Conservation (phyloP, 805 yeast species). For the Cyberlindnera mrakii region DNA sequence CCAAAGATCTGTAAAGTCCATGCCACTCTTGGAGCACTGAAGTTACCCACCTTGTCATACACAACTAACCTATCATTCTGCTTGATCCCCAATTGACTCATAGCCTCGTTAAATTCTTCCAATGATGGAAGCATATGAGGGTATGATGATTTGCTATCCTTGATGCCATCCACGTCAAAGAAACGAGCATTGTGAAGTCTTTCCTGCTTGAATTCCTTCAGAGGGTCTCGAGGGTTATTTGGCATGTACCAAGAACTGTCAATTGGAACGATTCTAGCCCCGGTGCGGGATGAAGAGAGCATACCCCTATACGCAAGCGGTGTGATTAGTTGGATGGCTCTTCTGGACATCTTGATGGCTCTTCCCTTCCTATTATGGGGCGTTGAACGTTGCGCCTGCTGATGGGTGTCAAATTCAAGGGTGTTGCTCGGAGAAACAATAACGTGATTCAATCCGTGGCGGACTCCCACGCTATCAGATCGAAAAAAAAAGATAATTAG, state of each 20-base stretch:
- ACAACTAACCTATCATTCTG: constrained; percentile 61
- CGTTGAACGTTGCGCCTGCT: too few relatives aligned
- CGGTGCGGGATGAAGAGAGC: constrained; percentile 11
- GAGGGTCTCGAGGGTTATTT: constrained; percentile 53
- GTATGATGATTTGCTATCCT: constrained; percentile 51
- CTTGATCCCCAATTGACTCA: constrained; percentile 50
- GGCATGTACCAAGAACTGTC: constrained; percentile 96
- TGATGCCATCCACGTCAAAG: constrained; percentile 72
- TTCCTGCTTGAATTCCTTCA: constrained; percentile 47
- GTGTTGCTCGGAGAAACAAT: too few relatives aligned
- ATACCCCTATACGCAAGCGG: constrained; percentile 22
- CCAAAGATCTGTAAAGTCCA: constrained; percentile 85
- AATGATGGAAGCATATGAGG: constrained; percentile 89
- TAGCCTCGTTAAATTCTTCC: constrained; percentile 45
- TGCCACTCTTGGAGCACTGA: constrained; percentile 85
- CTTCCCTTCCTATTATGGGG: background rate
- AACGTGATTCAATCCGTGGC: too few relatives aligned
- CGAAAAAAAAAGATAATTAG: too few relatives aligned
- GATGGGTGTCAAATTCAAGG: too few relatives aligned
- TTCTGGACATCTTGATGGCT: constrained; percentile 16
- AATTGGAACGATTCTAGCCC: constrained; percentile 45
- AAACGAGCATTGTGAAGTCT: constrained; percentile 64
- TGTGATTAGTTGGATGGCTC: constrained; percentile 19
- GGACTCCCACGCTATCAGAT: too few relatives aligned
- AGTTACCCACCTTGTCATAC: constrained; percentile 80